phyloP scores from a whole-genome alignment of 169 alveolate species.

The Cryptosporidium bovis region DNA sequence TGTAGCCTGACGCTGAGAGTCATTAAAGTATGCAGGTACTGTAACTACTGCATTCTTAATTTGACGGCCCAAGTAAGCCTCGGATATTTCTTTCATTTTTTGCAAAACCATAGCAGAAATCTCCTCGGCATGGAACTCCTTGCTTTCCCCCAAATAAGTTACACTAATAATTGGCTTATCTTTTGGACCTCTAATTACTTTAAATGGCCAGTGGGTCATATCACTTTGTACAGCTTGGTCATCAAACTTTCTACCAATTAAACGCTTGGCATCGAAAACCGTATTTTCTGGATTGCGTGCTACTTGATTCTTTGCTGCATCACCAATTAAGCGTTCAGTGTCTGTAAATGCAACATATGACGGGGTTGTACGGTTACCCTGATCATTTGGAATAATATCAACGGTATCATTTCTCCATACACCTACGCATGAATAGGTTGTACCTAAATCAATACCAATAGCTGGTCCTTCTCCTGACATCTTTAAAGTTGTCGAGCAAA shows the following conservation, averaged over 20 bases:
- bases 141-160: slow-evolving; percentile 89
- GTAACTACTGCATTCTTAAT: slow-evolving; percentile 98
- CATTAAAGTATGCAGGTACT: slow-evolving; percentile 99
- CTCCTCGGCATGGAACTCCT: slow-evolving; percentile 94
- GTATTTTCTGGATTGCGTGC: slow-evolving; percentile 96
- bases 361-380: slow-evolving; percentile 99
- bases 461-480: slow-evolving; percentile 79
- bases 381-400: slow-evolving; percentile 97
- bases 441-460: slow-evolving; percentile 95
- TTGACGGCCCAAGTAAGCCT: slow-evolving; percentile 92
- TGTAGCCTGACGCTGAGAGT: slow-evolving; percentile 98
- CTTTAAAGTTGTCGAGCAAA: slow-evolving; percentile 11
- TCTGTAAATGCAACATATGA: slow-evolving; percentile 98
- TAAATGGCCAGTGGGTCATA: slow-evolving; percentile 95
- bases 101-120: slow-evolving; percentile 94
- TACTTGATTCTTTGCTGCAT: slow-evolving; percentile 96
- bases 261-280: slow-evolving; percentile 96
- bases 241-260: slow-evolving; percentile 94
- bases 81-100: slow-evolving; percentile 98
- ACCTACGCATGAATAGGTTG: slow-evolving; percentile 97
- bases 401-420: slow-evolving; percentile 94
- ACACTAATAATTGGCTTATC: slow-evolving; percentile 91
- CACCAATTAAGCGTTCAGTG: slow-evolving; percentile 96
- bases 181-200: slow-evolving; percentile 86
- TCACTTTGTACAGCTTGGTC: slow-evolving; percentile 93